These are phyloP conservation scores for Coniella vitis DNA, from an alignment of 2,329 filamentous ascomycete genomes.

Conservation along the genomic window DNA sequence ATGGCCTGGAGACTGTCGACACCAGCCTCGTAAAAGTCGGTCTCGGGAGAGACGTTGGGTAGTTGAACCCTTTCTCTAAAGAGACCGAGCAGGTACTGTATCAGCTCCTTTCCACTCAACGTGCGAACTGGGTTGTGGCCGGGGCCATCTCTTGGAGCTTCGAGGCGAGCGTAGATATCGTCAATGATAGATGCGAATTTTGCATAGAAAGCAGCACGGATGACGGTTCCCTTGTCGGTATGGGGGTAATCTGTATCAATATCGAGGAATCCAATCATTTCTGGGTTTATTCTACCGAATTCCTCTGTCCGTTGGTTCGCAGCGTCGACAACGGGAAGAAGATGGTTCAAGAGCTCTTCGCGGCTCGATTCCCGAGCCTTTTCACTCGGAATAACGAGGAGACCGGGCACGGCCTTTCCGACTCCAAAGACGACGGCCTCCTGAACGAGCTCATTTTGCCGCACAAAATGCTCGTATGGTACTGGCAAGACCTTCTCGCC, in stretches of 20 bases:
- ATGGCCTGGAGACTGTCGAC: slow-evolving; percentile 37
- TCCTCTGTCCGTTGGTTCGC: slow-evolving; percentile 26
- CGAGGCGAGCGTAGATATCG: too few species aligned
- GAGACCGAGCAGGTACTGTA: not conserved
- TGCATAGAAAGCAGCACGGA: slow-evolving; percentile 42
- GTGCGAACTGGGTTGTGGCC: too few species aligned
- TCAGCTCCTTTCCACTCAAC: slow-evolving; percentile 6
- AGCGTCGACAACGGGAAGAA: slow-evolving; percentile 29
- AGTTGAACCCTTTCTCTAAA: too few species aligned
- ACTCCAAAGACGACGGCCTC: slow-evolving; percentile 49
- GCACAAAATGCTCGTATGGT: slow-evolving; percentile 44
- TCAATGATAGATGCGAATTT: too few species aligned
- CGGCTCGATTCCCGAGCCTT: slow-evolving; percentile 15
- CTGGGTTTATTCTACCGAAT: slow-evolving; percentile 34
- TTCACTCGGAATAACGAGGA: slow-evolving; percentile 39
- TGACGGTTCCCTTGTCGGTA: slow-evolving; percentile 49
- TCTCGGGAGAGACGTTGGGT: too few species aligned
- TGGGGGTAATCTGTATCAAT: slow-evolving; percentile 33
- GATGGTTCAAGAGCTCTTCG: slow-evolving; percentile 23
- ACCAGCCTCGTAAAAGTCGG: slow-evolving; percentile 41
- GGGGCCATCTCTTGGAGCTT: too few species aligned
- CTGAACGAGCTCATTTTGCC: slow-evolving; percentile 38
- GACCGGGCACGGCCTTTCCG: slow-evolving; percentile 39
- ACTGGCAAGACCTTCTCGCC: slow-evolving; percentile 19
- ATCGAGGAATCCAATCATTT: slow-evolving; percentile 44